phyloP scores from a whole-genome alignment of 441 rosid species.

The Cnidoscolus chayamansa region DNA sequence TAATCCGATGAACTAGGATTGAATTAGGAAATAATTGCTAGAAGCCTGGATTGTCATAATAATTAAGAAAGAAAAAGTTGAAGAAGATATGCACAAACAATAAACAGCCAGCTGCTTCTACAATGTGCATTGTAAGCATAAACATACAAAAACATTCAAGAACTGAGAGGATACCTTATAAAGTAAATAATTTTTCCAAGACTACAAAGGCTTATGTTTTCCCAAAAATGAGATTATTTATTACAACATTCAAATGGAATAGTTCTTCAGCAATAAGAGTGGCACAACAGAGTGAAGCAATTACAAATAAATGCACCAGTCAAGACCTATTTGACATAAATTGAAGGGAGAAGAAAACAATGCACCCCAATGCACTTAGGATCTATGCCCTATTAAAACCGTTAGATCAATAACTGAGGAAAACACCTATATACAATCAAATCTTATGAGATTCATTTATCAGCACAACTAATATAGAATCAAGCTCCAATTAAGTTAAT shows the following conservation, averaged over 20 bases:
- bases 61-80: no score
- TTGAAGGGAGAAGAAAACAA: neutral
- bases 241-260: neutral
- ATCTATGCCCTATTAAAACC: neutral
- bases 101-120: slow-evolving; percentile 2
- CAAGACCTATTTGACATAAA: neutral
- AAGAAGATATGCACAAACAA: neutral
- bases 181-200: neutral
- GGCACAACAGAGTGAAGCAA: neutral
- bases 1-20: neutral
- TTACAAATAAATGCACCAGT: neutral
- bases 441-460: slow-evolving; percentile 2
- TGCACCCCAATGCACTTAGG: neutral
- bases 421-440: neutral
- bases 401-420: slow-evolving; percentile 1
- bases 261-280: neutral
- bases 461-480: neutral
- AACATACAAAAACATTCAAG: neutral
- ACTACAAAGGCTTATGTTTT: neutral
- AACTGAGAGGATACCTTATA: neutral
- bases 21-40: neutral
- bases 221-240: neutral
- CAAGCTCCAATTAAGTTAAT: neutral
- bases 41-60: neutral
- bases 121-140: neutral